Conservation (phyloP, 148 eudicot species). For the Hydrangea macrophylla region DNA sequence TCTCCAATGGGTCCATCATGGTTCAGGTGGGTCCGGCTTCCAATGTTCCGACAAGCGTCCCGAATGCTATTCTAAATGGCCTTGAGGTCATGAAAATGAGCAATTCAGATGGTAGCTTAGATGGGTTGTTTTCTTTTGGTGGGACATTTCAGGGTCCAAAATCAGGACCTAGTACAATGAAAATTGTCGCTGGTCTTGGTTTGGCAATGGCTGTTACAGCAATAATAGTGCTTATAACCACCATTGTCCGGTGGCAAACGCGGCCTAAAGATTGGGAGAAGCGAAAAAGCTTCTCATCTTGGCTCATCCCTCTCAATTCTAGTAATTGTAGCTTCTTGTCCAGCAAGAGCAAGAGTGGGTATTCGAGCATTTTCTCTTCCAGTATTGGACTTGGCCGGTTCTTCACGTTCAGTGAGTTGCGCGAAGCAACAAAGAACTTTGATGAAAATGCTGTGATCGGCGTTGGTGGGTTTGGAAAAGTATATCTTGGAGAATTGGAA, state of each 20-base stretch:
- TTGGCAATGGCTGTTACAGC: conserved; percentile 38
- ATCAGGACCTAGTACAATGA: conserved; percentile 25
- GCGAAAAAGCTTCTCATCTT: conserved; percentile 52
- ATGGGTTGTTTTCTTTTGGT: conserved; percentile 48
- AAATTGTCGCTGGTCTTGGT: conserved; percentile 24
- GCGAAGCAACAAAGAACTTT: conserved; percentile 47
- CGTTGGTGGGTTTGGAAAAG: conserved; percentile 64
- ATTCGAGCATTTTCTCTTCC: conserved; percentile 29
- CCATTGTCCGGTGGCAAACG: conserved; percentile 42
- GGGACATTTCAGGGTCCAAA: conserved; percentile 32
- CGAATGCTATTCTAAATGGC: conserved; percentile 64
- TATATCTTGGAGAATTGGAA: conserved; percentile 43
- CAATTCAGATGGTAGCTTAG: conserved; percentile 54
- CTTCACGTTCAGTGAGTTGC: conserved; percentile 43
- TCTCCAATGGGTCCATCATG: conserved; percentile 36
- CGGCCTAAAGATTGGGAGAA: conserved; percentile 48
- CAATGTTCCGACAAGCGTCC: conserved; percentile 4
- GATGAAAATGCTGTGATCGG: conserved; percentile 53
- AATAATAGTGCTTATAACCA: conserved; percentile 29
- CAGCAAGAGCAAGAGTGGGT: conserved; percentile 40
- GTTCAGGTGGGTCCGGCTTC: conserved; percentile 52
- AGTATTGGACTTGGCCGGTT: conserved; percentile 47
- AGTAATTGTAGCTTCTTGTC: conserved; percentile 38
- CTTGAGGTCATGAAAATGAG: conserved; percentile 66
- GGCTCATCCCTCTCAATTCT: conserved; percentile 57